Evolutionary conservation across 768 basidiomycete genomes (phyloP).

Genomic region (Lentinula guzmanii): DNA sequence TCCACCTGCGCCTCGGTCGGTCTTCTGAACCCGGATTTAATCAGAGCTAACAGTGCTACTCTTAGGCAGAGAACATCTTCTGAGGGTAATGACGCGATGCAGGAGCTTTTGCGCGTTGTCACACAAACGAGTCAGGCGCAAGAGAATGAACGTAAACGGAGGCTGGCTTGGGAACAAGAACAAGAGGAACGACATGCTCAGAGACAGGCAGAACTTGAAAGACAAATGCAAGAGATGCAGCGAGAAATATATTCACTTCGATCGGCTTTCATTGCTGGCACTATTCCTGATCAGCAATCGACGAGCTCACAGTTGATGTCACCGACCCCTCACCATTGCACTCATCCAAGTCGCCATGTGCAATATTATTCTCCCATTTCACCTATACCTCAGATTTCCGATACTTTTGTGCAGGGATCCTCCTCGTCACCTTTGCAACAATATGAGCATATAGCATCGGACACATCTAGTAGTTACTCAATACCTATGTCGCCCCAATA

Average conservation of each 20-base stretch:
- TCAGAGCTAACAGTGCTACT: neutral
- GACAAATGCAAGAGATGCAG: slow-evolving; percentile 47
- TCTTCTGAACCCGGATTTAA: neutral
- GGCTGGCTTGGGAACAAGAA: slow-evolving; percentile 63
- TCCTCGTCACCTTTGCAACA: slow-evolving; percentile 21
- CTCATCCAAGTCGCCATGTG: neutral
- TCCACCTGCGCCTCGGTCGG: slow-evolving; percentile 34
- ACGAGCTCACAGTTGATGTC: slow-evolving; percentile 14
- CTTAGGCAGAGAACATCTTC: slow-evolving; percentile 22
- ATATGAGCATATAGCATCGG: slow-evolving; percentile 9
- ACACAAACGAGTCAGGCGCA: slow-evolving; percentile 53
- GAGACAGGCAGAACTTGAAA: slow-evolving; percentile 54
- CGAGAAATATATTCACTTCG: slow-evolving; percentile 45
- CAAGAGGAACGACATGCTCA: slow-evolving; percentile 56
- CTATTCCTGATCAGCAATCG: slow-evolving; percentile 16
- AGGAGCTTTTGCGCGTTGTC: slow-evolving; percentile 56
- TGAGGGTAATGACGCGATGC: slow-evolving; percentile 39
- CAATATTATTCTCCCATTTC: slow-evolving; percentile 26
- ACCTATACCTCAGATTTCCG: slow-evolving; percentile 26
- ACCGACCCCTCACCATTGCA: neutral
- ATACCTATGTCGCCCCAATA: slow-evolving; percentile 20
- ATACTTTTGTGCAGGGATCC: slow-evolving; percentile 32
- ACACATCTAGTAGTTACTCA: slow-evolving; percentile 12
- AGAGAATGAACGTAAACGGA: slow-evolving; percentile 53
- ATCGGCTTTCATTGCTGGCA: slow-evolving; percentile 23